These are phyloP conservation scores for Xerocomus spinulosus DNA, from an alignment of 768 basidiomycete species.

Conservation along the genomic window DNA sequence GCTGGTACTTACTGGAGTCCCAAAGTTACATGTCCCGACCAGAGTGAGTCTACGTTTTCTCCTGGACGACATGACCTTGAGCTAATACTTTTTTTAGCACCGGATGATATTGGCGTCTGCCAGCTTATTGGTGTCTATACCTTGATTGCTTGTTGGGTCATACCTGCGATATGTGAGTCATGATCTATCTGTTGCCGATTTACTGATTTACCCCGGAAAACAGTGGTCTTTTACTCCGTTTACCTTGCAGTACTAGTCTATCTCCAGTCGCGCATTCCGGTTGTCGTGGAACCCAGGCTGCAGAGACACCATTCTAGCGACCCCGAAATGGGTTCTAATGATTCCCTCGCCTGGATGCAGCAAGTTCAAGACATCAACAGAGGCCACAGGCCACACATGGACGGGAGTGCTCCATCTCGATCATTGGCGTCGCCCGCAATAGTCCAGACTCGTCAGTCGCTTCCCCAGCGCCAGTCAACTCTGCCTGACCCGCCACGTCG, in stretches of 20 bases:
- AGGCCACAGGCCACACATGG: neutral
- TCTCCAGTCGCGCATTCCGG: constrained; percentile 30
- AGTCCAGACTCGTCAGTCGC: constrained; percentile 4
- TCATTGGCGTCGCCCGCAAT: constrained; percentile 10
- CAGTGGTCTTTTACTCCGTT: constrained; percentile 43
- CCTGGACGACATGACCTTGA: neutral
- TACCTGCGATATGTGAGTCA: constrained; percentile 47
- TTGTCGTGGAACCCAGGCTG: constrained; percentile 12
- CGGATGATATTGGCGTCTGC: constrained; percentile 43
- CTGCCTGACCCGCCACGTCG: constrained; percentile 1
- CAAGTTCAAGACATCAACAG: constrained; percentile 2
- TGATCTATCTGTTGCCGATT: neutral
- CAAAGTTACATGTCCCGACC: constrained; percentile 39
- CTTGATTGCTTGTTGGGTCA: constrained; percentile 49
- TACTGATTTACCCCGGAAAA: constrained; percentile 5
- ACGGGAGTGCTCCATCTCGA: neutral
- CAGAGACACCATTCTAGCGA: constrained; percentile 5
- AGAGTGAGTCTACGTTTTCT: constrained; percentile 31
- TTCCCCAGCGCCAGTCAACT: constrained; percentile 1
- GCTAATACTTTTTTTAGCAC: constrained; percentile 25
- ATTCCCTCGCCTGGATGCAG: constrained; percentile 3
- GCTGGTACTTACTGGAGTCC: constrained; percentile 42
- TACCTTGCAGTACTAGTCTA: constrained; percentile 38
- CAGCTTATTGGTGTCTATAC: constrained; percentile 45
- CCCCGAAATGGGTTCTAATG: constrained; percentile 16